Conservation (phyloP, 2,329 filamentous ascomycete genomes). For the Apiospora kogelbergensis region DNA sequence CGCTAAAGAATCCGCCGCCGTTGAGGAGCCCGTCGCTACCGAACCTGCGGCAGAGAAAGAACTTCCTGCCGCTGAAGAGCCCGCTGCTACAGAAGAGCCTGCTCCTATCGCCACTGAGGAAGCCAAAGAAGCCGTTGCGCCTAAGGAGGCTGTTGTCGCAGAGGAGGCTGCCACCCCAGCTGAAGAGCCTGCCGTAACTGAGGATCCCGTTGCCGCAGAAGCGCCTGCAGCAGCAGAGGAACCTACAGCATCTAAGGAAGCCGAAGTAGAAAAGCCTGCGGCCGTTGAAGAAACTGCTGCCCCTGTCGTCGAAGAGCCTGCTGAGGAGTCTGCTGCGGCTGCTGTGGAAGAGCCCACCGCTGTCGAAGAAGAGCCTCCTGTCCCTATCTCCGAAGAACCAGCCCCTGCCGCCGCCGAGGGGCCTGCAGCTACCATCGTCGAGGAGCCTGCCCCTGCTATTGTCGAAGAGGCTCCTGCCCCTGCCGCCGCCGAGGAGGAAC, state of each 20-base stretch:
- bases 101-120: not conserved
- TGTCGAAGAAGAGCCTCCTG: no score
- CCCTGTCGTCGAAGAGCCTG: not conserved
- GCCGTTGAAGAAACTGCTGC: not conserved
- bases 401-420: no score
- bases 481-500: not conserved
- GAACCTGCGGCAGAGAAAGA: not conserved
- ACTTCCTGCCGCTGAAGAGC: not conserved
- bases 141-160: slow-evolving; percentile 5
- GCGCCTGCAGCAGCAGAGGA: slow-evolving; percentile 10
- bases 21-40: not conserved
- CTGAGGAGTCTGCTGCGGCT: not conserved
- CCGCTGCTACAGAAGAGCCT: not conserved
- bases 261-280: slow-evolving; percentile 8
- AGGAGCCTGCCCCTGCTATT: not conserved
- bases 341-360: not conserved
- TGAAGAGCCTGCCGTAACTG: slow-evolving; percentile 15
- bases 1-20: slow-evolving; percentile 1
- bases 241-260: slow-evolving; percentile 8
- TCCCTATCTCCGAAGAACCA: not conserved
- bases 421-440: no score
- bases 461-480: no score
- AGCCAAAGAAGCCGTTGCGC: not conserved
- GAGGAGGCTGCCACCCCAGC: not conserved
- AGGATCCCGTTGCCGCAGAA: slow-evolving; percentile 12